Evolutionary conservation across 2,329 filamentous ascomycete genomes (phyloP), one percentile per base, ranked within the genome.

Genomic region (Fusarium acutatum): DNA sequence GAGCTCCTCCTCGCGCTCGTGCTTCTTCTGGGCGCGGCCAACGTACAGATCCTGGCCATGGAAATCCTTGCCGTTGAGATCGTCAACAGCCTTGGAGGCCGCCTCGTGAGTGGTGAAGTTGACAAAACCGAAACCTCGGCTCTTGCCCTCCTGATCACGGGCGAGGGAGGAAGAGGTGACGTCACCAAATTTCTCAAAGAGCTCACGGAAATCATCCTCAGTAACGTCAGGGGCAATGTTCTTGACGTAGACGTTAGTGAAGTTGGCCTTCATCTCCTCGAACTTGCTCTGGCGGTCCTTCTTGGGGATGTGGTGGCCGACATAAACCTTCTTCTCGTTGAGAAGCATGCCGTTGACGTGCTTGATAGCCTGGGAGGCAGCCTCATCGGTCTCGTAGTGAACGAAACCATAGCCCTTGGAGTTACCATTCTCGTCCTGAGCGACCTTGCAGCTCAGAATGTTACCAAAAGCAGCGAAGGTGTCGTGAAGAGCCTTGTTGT

Each of bases 181-280:
- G 65, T 97, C 93, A 77, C 96, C 96, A 80, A 91, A 97, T 85
- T 92, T 92, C 88, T 96, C 94, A 80, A 99, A 98, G 57, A 98
- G 88, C 72, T 92, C 89, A 79, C 95, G 94, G 91, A 99, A 98
- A 82, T 98, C 93, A 14, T 98, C 95, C 71, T 99, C 96, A 67
- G 91, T 93, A 74, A 92, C 94, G 54, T 98, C 96, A 40, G 86
- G 81, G 79, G 92, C 90, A 79, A 99, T 93, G 88, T 99, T 99
- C 92, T 99, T 99, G 88, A 99, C 94, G 87, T 99, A 99, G 85
- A 99, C 92, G 85, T 99, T 99, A 88, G 96, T 99, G 90, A 97
- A 99, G 90, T 99, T 99, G 85, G 96, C 96, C 92, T 99, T 99
- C 96, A 99, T 99, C 90, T 99, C 96, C 88, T 99, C 96, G 79